Evolutionary conservation across 768 basidiomycete species (phyloP).

Genomic region (Coprinellus aureogranulatus): DNA sequence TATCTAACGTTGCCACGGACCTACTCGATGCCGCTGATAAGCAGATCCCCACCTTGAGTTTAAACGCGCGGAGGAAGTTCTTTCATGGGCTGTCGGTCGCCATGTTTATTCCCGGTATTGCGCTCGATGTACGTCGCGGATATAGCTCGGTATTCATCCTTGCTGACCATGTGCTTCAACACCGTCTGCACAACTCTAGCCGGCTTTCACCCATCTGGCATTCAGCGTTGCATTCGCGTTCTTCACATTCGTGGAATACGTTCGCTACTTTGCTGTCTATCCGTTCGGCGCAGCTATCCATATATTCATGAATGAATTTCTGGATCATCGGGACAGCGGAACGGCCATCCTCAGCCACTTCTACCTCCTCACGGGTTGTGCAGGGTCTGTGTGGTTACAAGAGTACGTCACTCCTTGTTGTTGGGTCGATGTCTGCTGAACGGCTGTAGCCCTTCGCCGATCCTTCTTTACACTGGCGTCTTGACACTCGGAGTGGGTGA

Average conservation of each 20-base stretch:
- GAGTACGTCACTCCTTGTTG: slow-evolving; percentile 52
- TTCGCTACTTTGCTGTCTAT: slow-evolving; percentile 97
- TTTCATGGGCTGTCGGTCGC: slow-evolving; percentile 94
- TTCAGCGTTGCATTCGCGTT: slow-evolving; percentile 94
- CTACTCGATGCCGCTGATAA: slow-evolving; percentile 86
- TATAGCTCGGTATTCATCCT: slow-evolving; percentile 4
- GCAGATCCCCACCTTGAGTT: slow-evolving; percentile 80
- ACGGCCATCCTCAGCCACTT: slow-evolving; percentile 98
- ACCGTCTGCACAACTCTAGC: slow-evolving; percentile 44
- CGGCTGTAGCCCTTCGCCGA: slow-evolving; percentile 35
- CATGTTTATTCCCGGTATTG: slow-evolving; percentile 96
- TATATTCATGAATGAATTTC: slow-evolving; percentile 95
- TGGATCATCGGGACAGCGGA: slow-evolving; percentile 92
- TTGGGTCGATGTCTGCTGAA: slow-evolving; percentile 2
- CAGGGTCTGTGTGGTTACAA: slow-evolving; percentile 92
- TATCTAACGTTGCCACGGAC: slow-evolving; percentile 58
- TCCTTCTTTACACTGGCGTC: slow-evolving; percentile 77
- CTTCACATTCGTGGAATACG: slow-evolving; percentile 95
- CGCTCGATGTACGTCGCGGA: slow-evolving; percentile 70
- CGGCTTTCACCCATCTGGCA: slow-evolving; percentile 92
- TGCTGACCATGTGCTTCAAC: slow-evolving; percentile 12
- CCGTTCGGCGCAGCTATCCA: slow-evolving; percentile 92
- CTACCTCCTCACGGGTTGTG: slow-evolving; percentile 93
- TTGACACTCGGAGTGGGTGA: slow-evolving; percentile 91
- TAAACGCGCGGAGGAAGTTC: slow-evolving; percentile 93